These are phyloP conservation scores for Rubroboletus satanas DNA, from an alignment of 768 basidiomycete genomes.

Conservation along the genomic window DNA sequence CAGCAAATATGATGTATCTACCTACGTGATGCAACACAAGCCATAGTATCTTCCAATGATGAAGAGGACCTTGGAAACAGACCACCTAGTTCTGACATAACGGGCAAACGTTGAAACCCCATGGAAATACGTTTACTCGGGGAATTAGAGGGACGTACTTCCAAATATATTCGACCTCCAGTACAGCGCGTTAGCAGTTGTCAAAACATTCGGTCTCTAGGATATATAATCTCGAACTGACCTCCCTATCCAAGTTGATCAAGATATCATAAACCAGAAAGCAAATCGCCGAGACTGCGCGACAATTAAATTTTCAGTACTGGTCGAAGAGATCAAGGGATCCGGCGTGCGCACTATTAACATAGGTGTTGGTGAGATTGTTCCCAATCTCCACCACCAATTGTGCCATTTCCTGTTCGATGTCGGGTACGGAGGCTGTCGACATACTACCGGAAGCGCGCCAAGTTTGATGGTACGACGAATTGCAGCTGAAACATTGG, in stretches of 20 bases:
- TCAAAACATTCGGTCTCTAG: not conserved
- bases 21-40: not conserved
- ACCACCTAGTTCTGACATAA: not conserved
- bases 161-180: not conserved
- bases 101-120: not conserved
- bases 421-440: not conserved
- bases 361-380: not conserved
- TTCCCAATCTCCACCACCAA: not conserved
- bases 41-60: constrained; percentile 1
- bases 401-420: not conserved
- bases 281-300: not conserved
- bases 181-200: not conserved
- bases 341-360: not conserved
- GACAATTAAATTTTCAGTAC: no score
- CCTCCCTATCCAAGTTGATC: constrained; percentile 8
- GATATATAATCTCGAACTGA: not conserved
- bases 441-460: not conserved
- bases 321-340: not conserved
- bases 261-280: not conserved
- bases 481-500: not conserved
- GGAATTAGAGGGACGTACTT: not conserved
- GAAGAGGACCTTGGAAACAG: not conserved
- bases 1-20: not conserved
- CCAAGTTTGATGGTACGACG: not conserved
- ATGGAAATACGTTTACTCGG: not conserved